phyloP scores from a whole-genome alignment of 345 rosid genomes.

The Schrenkiella parvula region DNA sequence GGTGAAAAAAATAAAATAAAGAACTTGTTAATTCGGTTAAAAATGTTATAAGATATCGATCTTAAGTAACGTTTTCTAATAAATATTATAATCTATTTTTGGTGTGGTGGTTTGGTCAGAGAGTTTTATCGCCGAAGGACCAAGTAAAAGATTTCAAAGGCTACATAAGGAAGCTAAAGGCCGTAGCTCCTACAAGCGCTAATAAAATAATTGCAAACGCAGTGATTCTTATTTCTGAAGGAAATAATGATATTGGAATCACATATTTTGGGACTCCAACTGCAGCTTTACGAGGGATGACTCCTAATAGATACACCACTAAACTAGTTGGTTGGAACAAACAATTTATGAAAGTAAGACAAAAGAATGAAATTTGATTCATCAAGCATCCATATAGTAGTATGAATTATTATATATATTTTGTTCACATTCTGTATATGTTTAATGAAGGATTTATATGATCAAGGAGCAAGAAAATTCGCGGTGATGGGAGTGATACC shows the following conservation, averaged over 20 bases:
- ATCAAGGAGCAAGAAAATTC: slow-evolving; percentile 30
- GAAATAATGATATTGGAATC: slow-evolving; percentile 61
- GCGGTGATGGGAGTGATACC: slow-evolving; percentile 36
- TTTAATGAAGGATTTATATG: slow-evolving; percentile 19
- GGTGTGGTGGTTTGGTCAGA: slow-evolving; percentile 32
- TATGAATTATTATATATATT: slow-evolving; percentile 1
- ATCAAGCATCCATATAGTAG: background rate
- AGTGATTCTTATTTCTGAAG: slow-evolving; percentile 38
- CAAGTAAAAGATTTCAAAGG: slow-evolving; percentile 46
- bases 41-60: background rate
- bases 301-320: slow-evolving; percentile 38
- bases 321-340: slow-evolving; percentile 33
- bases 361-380: background rate
- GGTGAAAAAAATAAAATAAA: slow-evolving; percentile 9
- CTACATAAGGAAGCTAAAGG: slow-evolving; percentile 39
- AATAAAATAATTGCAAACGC: slow-evolving; percentile 33
- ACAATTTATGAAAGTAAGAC: slow-evolving; percentile 40
- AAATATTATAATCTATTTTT: background rate
- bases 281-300: slow-evolving; percentile 24
- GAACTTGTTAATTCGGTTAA: slow-evolving; percentile 1
- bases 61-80: background rate
- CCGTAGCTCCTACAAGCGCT: slow-evolving; percentile 19
- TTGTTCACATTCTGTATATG: background rate
- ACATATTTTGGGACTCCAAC: slow-evolving; percentile 35
- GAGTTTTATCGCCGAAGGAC: slow-evolving; percentile 39